Percentiles rank a stretch among this genome's conserved stretches.
Conservation (phyloP, 495 filamentous ascomycete species). For the Astrothelium macrocarpum region DNA sequence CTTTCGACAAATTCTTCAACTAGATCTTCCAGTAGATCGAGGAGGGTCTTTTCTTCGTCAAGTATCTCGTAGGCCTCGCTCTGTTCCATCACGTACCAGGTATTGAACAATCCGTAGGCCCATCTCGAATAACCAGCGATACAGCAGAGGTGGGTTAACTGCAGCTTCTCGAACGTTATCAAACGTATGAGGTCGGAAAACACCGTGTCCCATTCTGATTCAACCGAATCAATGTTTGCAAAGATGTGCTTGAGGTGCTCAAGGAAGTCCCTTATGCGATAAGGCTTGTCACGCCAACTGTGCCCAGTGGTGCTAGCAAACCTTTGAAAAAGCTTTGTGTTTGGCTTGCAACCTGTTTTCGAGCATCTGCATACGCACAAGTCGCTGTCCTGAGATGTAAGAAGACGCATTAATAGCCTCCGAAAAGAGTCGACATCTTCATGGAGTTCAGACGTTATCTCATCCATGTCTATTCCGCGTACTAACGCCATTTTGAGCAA, state of each 20-base stretch:
- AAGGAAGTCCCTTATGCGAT: too few species aligned
- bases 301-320: neutral
- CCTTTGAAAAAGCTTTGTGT: neutral
- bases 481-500: neutral
- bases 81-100: too few species aligned
- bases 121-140: neutral
- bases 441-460: too few species aligned
- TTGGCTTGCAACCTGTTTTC: neutral
- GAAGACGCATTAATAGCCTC: neutral
- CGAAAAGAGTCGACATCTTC: neutral
- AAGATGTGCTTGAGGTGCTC: neutral
- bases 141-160: neutral
- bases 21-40: neutral
- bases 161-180: neutral
- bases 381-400: neutral
- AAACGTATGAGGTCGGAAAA: neutral
- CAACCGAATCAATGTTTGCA: too few species aligned
- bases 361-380: neutral
- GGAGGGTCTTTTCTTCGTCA: neutral
- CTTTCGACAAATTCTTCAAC: neutral
- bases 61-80: neutral
- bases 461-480: neutral
- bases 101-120: too few species aligned
- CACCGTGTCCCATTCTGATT: too few species aligned
- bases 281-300: too few species aligned